phyloP scores from a whole-genome alignment of 768 basidiomycete species.

The Heimioporus sp. region DNA sequence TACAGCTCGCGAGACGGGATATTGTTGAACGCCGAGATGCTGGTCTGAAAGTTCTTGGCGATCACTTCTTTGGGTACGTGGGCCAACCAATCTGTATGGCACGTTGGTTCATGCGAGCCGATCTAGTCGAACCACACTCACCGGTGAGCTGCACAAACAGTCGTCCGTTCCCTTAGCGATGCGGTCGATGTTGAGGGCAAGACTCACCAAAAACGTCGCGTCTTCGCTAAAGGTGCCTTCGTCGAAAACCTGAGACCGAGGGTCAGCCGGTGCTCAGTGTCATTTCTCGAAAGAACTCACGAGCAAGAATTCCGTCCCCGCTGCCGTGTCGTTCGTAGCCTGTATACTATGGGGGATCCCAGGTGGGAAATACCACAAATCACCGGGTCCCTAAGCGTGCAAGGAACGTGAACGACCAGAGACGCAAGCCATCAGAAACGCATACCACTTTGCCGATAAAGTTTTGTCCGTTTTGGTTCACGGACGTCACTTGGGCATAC shows the following conservation, averaged over 20 bases:
- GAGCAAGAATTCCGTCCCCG: constrained; percentile 53
- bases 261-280: neutral
- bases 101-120: neutral
- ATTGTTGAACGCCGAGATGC: constrained; percentile 45
- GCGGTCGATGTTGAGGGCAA: neutral
- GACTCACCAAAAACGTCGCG: constrained; percentile 42
- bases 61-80: constrained; percentile 54
- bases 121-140: constrained; percentile 20
- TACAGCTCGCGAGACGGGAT: constrained; percentile 53
- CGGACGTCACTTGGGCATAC: constrained; percentile 41
- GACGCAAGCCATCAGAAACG: neutral
- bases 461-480: constrained; percentile 45
- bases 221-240: constrained; percentile 48
- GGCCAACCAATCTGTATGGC: constrained; percentile 51
- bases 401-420: constrained; percentile 11
- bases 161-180: neutral
- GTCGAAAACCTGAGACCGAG: constrained; percentile 28
- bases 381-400: constrained; percentile 33
- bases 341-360: constrained; percentile 54
- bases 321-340: constrained; percentile 40
- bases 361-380: constrained; percentile 57
- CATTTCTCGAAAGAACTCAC: constrained; percentile 1
- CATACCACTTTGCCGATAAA: constrained; percentile 48
- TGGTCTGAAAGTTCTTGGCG: constrained; percentile 57
- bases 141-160: constrained; percentile 6